Evolutionary conservation across 1,284 basidiomycete species (phyloP), one percentile per base, ranked within the genome.

Genomic region (Erythrobasidium hasegawianum): DNA sequence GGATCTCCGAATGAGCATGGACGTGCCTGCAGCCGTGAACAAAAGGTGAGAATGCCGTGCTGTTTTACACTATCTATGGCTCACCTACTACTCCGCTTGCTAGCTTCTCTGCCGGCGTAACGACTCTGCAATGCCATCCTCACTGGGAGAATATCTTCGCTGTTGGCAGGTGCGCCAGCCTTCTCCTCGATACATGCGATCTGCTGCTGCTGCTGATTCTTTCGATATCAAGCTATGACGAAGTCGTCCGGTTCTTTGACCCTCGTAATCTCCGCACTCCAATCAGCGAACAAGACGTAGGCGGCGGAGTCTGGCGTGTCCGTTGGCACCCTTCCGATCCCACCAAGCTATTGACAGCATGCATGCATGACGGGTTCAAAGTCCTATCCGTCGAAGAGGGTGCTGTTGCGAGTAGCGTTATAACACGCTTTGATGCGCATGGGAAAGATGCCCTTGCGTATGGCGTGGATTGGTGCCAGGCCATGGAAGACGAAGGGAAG

Each of bases 281-380:
- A 0, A 68, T 97, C 2, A 76, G 78, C 0, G 79, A 83, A 45
- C 82, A 83, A 16, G 82, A 87, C 58, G 85, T 92, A 0, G 91
- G 90, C 0, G 96, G 96, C 1, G 96, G 96, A 1, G 88, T 87
- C 11, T 99, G 96, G 96, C 83, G 96, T 16, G 85, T 92, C 56
- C 95, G 96, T 76, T 98, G 94, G 91, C 92, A 97, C 76, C 91
- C 93, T 0, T 82, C 81, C 0, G 69, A 81, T 0, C 69, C 74
- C 2, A 74, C 81, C 24, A 87, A 93, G 72, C 80, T 98, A 0
- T 81, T 97, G 27, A 85, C 93, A 10, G 96, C 92, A 0, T 90
- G 89, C 75, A 99, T 98, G 96, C 94, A 97, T 75, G 92, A 90
- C 70, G 95, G 96, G 1, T 95, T 92, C 82, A 95, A 94, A 73